phyloP scores from a whole-genome alignment of 108 stramenopile species.

The Thalassiosira profunda region DNA sequence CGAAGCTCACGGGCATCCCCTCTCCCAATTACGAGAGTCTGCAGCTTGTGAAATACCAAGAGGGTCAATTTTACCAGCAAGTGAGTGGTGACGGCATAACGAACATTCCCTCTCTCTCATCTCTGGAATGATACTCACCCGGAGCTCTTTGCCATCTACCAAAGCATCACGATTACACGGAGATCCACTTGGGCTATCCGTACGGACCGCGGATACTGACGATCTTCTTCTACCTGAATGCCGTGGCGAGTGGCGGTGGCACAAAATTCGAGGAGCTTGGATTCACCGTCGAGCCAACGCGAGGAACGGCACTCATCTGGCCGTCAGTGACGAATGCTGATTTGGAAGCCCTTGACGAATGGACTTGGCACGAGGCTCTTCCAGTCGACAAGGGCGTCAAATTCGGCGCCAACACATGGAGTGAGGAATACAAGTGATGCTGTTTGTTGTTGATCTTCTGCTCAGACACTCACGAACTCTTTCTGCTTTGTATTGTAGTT shows the following conservation, averaged over 20 bases:
- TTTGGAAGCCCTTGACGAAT: constrained; percentile 34
- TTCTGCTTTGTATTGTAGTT: constrained; percentile 14
- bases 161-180: constrained; percentile 46
- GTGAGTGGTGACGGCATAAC: no score
- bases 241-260: constrained; percentile 67
- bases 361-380: constrained; percentile 66
- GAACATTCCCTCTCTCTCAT: no score
- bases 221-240: constrained; percentile 65
- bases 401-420: constrained; percentile 80
- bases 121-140: not conserved
- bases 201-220: constrained; percentile 63
- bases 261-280: constrained; percentile 51
- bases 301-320: constrained; percentile 63
- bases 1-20: constrained; percentile 43
- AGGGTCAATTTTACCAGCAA: constrained; percentile 56
- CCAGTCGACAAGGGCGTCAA: constrained; percentile 83
- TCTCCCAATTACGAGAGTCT: constrained; percentile 56
- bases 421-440: not conserved
- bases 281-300: constrained; percentile 38
- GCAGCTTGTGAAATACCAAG: constrained; percentile 61
- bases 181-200: not conserved
- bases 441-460: constrained; percentile 20
- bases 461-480: not conserved
- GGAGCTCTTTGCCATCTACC: no score
- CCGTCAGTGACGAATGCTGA: constrained; percentile 50